Percentiles rank a stretch among this genome's conserved stretches.
Evolutionary conservation across 2,329 filamentous ascomycete genomes (phyloP).

Genomic region (Chaetomiaceae sp.): DNA sequence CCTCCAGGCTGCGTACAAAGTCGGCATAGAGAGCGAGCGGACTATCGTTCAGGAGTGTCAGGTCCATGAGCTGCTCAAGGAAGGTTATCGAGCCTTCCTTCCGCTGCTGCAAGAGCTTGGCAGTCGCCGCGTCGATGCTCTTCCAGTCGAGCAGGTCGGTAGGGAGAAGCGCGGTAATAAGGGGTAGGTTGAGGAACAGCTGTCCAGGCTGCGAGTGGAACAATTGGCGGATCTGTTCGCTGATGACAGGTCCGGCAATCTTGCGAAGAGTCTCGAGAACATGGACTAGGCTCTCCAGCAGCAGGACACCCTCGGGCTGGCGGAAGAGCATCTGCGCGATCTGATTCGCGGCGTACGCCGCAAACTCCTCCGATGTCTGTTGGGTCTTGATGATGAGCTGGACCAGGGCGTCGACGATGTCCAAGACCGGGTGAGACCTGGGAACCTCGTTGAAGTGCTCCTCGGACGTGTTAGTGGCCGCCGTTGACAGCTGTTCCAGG

Average conservation of each 20-base stretch:
- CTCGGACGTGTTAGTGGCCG: constrained; percentile 49
- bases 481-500: constrained; percentile 52
- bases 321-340: constrained; percentile 55
- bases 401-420: constrained; percentile 57
- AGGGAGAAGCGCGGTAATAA: constrained; percentile 53
- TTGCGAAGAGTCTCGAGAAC: constrained; percentile 57
- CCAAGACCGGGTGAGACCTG: constrained; percentile 54
- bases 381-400: constrained; percentile 59
- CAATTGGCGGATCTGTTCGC: constrained; percentile 49
- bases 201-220: constrained; percentile 55
- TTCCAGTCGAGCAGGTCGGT: constrained; percentile 60
- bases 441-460: constrained; percentile 58
- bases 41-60: constrained; percentile 71
- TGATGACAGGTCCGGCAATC: constrained; percentile 51
- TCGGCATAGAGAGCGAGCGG: constrained; percentile 78
- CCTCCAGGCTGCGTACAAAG: constrained; percentile 77
- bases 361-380: constrained; percentile 56
- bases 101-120: constrained; percentile 65
- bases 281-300: constrained; percentile 58
- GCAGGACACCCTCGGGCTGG: constrained; percentile 49
- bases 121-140: constrained; percentile 65
- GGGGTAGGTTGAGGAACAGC: constrained; percentile 51
- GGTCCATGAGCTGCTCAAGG: constrained; percentile 72
- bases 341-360: constrained; percentile 55
- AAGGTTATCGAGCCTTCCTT: constrained; percentile 72